Evolutionary conservation across 2,329 filamentous ascomycete species (phyloP), one percentile per base, ranked within the genome.

Genomic region (Aspergillus melleus): DNA sequence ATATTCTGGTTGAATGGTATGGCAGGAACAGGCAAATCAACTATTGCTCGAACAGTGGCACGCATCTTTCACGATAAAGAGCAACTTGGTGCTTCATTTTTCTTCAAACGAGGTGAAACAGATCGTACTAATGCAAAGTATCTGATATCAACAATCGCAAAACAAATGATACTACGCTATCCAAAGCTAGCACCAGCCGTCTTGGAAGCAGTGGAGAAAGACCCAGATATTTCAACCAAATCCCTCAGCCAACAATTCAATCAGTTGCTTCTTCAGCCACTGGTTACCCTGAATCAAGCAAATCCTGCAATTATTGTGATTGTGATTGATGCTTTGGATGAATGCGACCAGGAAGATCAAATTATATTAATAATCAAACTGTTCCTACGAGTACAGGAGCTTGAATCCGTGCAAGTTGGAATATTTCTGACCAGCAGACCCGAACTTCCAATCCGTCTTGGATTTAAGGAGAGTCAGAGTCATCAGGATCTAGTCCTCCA

Each of bases 71-170:
- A 68, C 8, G 61, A 64, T 2, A 46, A 59, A 3, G 36, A 32
- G 11, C 46, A 60, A n/a, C 71, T 78, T 46, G 71, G 69, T 19
- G 74, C 74, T 2, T 78, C 72, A 58, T 81, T 82, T 64, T 80
- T 81, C 66, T 83, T 82, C 66, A 79, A 78, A 55, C 74, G 70
- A 59, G 77, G 75, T 2, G 77, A 78, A 49, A 65, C 64, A 3
- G 76, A 81, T 60, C 72, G 76, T 19, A 70, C 72, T 3, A 70
- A 67, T 26, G 69, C 72, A 2, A 58, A 64, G 6, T 71, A 66
- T 51, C 70, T 82, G 46, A 72, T 81, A 24, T 67, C 76, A 1
- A 81, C 78, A 0, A 67, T 68, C 20, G 16, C 42, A 3, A 26
- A 6, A 4, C 66, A 67, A 50, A 26, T 83, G 36, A 73, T 75